Evolutionary conservation across 2,329 filamentous ascomycete genomes (phyloP).

Genomic region (Ceratocystis papillata): DNA sequence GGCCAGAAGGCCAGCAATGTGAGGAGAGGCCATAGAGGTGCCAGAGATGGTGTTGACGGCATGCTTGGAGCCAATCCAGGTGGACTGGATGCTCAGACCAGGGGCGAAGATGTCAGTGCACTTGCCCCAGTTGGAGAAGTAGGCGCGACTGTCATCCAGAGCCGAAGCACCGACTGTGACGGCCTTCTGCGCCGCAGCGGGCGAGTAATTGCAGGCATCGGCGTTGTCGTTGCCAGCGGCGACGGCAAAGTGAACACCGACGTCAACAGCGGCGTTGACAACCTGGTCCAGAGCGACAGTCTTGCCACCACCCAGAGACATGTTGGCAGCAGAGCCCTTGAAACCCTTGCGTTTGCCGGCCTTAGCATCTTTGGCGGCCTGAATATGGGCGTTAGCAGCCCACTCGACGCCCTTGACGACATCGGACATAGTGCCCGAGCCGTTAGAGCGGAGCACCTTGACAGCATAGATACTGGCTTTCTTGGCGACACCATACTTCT

Average conservation of each 20-base stretch:
- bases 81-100: constrained; percentile 91
- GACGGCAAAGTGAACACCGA: constrained; percentile 93
- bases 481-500: constrained; percentile 99
- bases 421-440: constrained; percentile 96
- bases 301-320: constrained; percentile 97
- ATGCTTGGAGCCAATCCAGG: constrained; percentile 94
- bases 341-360: constrained; percentile 85
- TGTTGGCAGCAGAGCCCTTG: constrained; percentile 99
- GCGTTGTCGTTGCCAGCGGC: constrained; percentile 98
- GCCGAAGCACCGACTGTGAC: constrained; percentile 94
- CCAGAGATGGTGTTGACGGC: constrained; percentile 98
- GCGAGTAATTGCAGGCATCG: constrained; percentile 98
- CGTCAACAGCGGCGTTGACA: constrained; percentile 84
- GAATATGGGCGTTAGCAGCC: constrained; percentile 68
- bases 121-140: constrained; percentile 99
- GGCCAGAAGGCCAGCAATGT: constrained; percentile 90
- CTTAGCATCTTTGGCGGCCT: constrained; percentile 69
- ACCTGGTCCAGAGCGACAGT: constrained; percentile 80
- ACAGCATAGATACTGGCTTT: constrained; percentile 94
- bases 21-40: constrained; percentile 97
- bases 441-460: constrained; percentile 96
- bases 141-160: constrained; percentile 87
- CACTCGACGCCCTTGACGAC: constrained; percentile 98
- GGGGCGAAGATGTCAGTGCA: constrained; percentile 99
- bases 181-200: constrained; percentile 80